Percentiles rank a stretch among this genome's conserved stretches.
Conservation (phyloP, 768 basidiomycete genomes). For the Leccinum imitatum region DNA sequence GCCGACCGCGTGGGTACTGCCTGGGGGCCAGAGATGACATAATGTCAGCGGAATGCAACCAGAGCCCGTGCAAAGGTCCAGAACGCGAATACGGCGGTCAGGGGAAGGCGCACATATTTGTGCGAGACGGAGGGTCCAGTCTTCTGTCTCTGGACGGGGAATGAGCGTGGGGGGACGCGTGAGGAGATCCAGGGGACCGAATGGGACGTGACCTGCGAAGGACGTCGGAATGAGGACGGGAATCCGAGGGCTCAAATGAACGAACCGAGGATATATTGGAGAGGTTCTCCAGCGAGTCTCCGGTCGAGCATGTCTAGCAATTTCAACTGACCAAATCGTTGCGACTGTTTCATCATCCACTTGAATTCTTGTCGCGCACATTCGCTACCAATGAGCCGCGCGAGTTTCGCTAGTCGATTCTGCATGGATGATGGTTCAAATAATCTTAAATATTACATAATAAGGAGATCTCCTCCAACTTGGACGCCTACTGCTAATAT, state of each 20-base stretch:
- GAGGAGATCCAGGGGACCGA: slow-evolving; percentile 78
- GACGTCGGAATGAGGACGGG: neutral
- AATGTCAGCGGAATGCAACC: slow-evolving; percentile 91
- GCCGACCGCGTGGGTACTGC: slow-evolving; percentile 54
- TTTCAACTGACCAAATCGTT: neutral
- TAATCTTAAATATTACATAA: slow-evolving; percentile 21
- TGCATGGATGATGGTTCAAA: slow-evolving; percentile 6
- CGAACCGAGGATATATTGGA: slow-evolving; percentile 89
- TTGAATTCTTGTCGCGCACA: slow-evolving; percentile 42
- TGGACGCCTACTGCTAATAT: slow-evolving; percentile 9
- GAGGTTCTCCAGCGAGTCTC: slow-evolving; percentile 68
- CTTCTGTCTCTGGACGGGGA: slow-evolving; percentile 92
- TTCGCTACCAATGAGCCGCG: slow-evolving; percentile 34
- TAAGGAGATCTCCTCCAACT: slow-evolving; percentile 15
- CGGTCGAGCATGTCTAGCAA: slow-evolving; percentile 51
- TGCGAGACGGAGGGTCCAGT: slow-evolving; percentile 69
- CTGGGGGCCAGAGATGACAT: slow-evolving; percentile 59
- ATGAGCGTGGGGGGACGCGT: slow-evolving; percentile 82
- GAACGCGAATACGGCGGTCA: slow-evolving; percentile 40
- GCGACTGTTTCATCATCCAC: slow-evolving; percentile 48
- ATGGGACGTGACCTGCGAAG: slow-evolving; percentile 70
- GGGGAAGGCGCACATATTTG: slow-evolving; percentile 39
- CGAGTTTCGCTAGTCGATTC: slow-evolving; percentile 31
- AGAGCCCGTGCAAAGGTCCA: slow-evolving; percentile 93
- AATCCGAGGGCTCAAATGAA: neutral